Percentiles rank a stretch among this genome's conserved stretches.
phyloP scores from a whole-genome alignment of 805 yeast species.

The Metschnikowia aberdeeniae region DNA sequence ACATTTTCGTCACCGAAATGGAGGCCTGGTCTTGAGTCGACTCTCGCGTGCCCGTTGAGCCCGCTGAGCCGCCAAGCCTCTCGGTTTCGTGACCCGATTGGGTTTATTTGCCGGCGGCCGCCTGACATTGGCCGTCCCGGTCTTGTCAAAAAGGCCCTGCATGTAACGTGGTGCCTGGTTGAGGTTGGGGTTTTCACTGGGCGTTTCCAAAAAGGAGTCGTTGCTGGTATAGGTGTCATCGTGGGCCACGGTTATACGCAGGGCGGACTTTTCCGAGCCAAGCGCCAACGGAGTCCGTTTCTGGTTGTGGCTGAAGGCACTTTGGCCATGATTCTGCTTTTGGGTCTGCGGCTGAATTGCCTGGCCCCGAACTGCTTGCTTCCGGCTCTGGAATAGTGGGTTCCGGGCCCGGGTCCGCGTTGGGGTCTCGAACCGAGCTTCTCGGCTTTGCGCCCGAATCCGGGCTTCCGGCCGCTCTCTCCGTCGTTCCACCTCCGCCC shows the following conservation, averaged over 20 bases:
- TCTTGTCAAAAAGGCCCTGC: conserved; percentile 32
- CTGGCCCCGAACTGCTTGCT: neutral
- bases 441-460: neutral
- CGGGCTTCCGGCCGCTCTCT: no score
- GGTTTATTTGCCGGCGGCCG: conserved; percentile 7
- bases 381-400: neutral
- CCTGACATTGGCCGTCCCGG: conserved; percentile 10
- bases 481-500: neutral
- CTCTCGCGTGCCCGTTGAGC: conserved; percentile 13
- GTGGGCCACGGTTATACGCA: conserved; percentile 10
- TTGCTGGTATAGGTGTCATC: conserved; percentile 26
- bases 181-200: conserved; percentile 30
- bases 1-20: conserved; percentile 7
- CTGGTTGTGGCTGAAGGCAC: neutral
- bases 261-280: neutral
- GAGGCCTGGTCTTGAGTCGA: conserved; percentile 13
- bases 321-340: neutral
- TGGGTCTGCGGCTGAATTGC: no score
- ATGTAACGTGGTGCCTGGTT: conserved; percentile 43
- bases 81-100: neutral
- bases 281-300: neutral
- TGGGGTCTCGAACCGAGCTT: neutral
- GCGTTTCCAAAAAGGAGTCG: conserved; percentile 28
- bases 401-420: neutral
- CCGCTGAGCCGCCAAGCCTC: conserved; percentile 12